Conservation (phyloP, 306 rosid species). For the Quercus mongolica region DNA sequence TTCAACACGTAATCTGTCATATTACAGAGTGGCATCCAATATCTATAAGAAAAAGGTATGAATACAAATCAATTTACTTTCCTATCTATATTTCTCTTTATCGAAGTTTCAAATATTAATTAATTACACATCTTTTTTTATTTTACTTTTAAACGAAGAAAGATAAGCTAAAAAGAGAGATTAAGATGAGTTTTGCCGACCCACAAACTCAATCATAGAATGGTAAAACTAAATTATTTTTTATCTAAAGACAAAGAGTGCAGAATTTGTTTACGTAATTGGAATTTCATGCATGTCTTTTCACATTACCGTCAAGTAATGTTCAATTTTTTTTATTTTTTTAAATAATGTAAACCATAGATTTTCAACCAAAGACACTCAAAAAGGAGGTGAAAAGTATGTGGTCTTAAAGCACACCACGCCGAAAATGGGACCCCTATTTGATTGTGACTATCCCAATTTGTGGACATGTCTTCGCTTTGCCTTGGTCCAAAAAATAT, state of each 20-base stretch:
- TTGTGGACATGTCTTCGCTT: not conserved
- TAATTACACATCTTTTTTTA: not conserved
- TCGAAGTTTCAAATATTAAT: not conserved
- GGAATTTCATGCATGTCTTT: conserved; percentile 2
- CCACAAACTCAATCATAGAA: not conserved
- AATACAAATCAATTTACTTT: not conserved
- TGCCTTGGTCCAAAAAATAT: not conserved
- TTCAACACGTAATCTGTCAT: not conserved
- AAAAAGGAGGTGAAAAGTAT: not conserved
- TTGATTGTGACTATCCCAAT: not conserved
- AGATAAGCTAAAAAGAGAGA: not conserved
- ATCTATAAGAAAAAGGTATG: not conserved
- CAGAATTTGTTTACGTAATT: conserved; percentile 10
- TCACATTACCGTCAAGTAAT: not conserved
- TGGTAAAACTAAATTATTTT: not conserved
- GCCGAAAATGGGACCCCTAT: not conserved
- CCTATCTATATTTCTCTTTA: not conserved
- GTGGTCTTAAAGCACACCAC: conserved; percentile 10
- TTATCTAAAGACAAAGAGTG: not conserved
- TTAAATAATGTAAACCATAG: not conserved
- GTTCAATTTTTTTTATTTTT: not conserved
- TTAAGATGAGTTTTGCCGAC: not conserved
- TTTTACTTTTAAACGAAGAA: not conserved
- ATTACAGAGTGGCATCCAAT: not conserved
- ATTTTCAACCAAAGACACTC: not conserved